These are phyloP conservation scores for Xylariaceae sp. DNA, from an alignment of 2,329 filamentous ascomycete species.

Conservation along the genomic window DNA sequence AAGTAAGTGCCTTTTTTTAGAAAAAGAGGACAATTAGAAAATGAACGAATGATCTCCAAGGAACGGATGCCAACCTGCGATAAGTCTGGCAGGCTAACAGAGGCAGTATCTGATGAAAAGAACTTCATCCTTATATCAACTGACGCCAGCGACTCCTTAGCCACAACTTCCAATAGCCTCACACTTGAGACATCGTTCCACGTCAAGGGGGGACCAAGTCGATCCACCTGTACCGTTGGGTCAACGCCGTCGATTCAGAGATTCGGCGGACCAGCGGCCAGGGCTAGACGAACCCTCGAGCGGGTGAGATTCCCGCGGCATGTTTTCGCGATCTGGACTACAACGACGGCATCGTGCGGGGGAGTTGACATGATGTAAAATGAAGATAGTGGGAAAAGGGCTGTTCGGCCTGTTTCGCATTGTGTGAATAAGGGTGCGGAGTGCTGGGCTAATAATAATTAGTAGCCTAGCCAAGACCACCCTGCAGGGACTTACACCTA, in stretches of 20 bases:
- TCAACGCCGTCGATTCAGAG: not conserved
- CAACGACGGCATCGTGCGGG: too few species aligned
- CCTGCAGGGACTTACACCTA: not conserved
- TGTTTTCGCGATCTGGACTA: not conserved
- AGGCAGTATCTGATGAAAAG: not conserved
- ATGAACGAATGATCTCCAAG: not conserved
- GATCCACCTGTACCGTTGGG: slow-evolving; percentile 13
- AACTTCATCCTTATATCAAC: not conserved
- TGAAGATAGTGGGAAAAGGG: slow-evolving; percentile 1
- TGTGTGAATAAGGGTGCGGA: slow-evolving; percentile 1
- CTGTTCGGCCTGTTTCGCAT: slow-evolving; percentile 3
- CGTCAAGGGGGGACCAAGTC: slow-evolving; percentile 10
- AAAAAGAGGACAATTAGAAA: slow-evolving; percentile 2
- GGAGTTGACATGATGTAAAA: not conserved
- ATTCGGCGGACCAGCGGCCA: not conserved
- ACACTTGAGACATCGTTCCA: not conserved
- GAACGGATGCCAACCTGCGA: not conserved
- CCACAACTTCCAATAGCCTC: slow-evolving; percentile 4
- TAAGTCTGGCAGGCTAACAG: not conserved
- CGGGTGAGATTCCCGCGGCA: not conserved
- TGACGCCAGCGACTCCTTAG: not conserved
- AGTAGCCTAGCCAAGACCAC: slow-evolving; percentile 1
- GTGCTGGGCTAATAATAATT: not conserved
- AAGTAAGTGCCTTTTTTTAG: slow-evolving; percentile 3
- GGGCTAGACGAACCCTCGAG: not conserved